phyloP scores from a whole-genome alignment of 345 rosid species.

The Arabis hirsuta region DNA sequence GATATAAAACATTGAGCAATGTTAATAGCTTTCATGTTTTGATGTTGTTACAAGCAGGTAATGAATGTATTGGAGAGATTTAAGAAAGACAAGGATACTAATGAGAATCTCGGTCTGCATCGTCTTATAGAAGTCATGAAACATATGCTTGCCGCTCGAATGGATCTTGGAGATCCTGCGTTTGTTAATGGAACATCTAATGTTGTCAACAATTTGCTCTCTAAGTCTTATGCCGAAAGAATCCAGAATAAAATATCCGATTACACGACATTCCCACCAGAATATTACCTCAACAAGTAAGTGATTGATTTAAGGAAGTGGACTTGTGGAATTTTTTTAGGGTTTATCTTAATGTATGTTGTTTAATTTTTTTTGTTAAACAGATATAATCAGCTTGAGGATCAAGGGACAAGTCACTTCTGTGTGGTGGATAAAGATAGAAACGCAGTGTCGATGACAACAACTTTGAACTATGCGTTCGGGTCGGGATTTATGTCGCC shows the following conservation, averaged over 20 bases:
- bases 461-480: slow-evolving; percentile 65
- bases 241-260: slow-evolving; percentile 63
- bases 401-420: slow-evolving; percentile 88
- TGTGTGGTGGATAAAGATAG: slow-evolving; percentile 76
- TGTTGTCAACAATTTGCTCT: slow-evolving; percentile 60
- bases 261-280: slow-evolving; percentile 72
- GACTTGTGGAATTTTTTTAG: not conserved
- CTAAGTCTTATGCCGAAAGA: slow-evolving; percentile 58
- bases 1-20: not conserved
- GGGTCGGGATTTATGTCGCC: slow-evolving; percentile 82
- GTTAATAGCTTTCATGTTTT: slow-evolving; percentile 28
- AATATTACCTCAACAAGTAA: slow-evolving; percentile 70
- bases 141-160: slow-evolving; percentile 82
- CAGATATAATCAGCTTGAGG: slow-evolving; percentile 85
- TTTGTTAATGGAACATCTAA: slow-evolving; percentile 50
- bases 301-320: not conserved
- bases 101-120: slow-evolving; percentile 59
- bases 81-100: slow-evolving; percentile 52
- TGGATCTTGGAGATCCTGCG: slow-evolving; percentile 82
- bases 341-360: not conserved
- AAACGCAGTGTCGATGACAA: slow-evolving; percentile 86
- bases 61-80: slow-evolving; percentile 70
- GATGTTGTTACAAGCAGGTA: slow-evolving; percentile 49
- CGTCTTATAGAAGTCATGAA: slow-evolving; percentile 80
- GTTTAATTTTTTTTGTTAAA: slow-evolving; percentile 13